Evolutionary conservation across 2,329 filamentous ascomycete species (phyloP).

Genomic region (Aspergillus nomiae): DNA sequence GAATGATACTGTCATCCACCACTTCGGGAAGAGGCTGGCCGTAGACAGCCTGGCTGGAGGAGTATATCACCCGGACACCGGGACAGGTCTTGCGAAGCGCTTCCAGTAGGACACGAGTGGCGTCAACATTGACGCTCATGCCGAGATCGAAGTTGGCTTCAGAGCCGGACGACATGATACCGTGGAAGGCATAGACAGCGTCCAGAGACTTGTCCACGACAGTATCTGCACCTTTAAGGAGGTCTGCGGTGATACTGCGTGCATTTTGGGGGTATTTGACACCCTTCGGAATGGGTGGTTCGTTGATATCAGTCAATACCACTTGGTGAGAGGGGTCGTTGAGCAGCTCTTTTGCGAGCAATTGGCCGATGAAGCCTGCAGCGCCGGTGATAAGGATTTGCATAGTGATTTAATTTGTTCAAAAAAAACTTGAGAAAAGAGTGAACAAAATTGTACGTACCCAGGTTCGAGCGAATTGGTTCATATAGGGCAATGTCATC

Average conservation of each 20-base stretch:
- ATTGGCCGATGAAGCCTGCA: constrained; percentile 66
- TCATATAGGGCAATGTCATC: constrained; percentile 4
- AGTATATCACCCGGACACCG: constrained; percentile 61
- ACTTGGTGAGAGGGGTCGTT: constrained; percentile 51
- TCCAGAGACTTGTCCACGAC: constrained; percentile 49
- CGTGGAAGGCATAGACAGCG: constrained; percentile 64
- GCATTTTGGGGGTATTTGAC: constrained; percentile 54
- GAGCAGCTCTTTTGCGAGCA: constrained; percentile 59
- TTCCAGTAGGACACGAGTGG: constrained; percentile 58
- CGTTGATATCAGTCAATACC: constrained; percentile 60
- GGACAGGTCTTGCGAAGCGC: constrained; percentile 52
- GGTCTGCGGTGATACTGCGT: constrained; percentile 54
- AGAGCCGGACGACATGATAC: constrained; percentile 67
- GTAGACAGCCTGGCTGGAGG: constrained; percentile 65
- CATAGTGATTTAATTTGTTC: constrained; percentile 28
- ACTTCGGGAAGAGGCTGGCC: constrained; percentile 58
- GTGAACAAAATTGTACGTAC: not conserved
- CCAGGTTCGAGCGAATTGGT: not conserved
- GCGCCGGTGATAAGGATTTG: constrained; percentile 65
- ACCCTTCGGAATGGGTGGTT: constrained; percentile 53
- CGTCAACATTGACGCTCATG: constrained; percentile 63
- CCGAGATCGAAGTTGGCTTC: constrained; percentile 64
- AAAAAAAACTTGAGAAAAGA: not conserved
- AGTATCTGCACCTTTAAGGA: constrained; percentile 47
- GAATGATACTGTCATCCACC: constrained; percentile 54